Evolutionary conservation across 2,329 filamentous ascomycete species (phyloP).

Genomic region (Xylaria hypoxylon): DNA sequence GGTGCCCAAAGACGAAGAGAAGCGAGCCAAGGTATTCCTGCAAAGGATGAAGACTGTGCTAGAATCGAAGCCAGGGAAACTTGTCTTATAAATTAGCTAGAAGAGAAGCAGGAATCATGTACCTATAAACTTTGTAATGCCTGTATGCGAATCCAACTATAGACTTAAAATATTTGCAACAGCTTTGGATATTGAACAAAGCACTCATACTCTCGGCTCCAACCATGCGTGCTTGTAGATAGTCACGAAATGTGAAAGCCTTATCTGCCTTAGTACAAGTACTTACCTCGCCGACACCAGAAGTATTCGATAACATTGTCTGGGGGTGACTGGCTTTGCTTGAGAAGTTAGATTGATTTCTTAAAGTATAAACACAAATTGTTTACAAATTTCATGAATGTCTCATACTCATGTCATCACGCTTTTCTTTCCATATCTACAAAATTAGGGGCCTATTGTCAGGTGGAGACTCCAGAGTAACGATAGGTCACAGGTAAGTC

Average conservation of each 20-base stretch:
- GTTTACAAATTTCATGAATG: not conserved
- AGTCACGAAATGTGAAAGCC: not conserved
- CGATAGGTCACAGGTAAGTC: no score
- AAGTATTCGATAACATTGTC: not conserved
- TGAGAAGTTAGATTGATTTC: not conserved
- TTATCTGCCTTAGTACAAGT: not conserved
- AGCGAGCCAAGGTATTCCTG: constrained; percentile 83
- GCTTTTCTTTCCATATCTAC: not conserved
- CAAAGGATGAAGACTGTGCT: constrained; percentile 87
- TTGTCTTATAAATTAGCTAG: constrained; percentile 69
- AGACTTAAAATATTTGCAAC: constrained; percentile 42
- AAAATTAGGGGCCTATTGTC: not conserved
- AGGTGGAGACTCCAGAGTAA: no score
- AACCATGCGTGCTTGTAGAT: not conserved
- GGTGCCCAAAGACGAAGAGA: constrained; percentile 83
- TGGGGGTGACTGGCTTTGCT: not conserved
- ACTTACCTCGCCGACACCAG: not conserved
- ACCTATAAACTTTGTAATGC: constrained; percentile 43
- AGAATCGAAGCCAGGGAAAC: constrained; percentile 80
- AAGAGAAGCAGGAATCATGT: constrained; percentile 35
- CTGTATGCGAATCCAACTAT: constrained; percentile 36
- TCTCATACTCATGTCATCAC: not conserved
- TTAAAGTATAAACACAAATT: not conserved
- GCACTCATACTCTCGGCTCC: not conserved
- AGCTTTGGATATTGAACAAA: constrained; percentile 10